Conservation (phyloP, 2,329 filamentous ascomycete species). For the Nannizziopsis barbatae region DNA sequence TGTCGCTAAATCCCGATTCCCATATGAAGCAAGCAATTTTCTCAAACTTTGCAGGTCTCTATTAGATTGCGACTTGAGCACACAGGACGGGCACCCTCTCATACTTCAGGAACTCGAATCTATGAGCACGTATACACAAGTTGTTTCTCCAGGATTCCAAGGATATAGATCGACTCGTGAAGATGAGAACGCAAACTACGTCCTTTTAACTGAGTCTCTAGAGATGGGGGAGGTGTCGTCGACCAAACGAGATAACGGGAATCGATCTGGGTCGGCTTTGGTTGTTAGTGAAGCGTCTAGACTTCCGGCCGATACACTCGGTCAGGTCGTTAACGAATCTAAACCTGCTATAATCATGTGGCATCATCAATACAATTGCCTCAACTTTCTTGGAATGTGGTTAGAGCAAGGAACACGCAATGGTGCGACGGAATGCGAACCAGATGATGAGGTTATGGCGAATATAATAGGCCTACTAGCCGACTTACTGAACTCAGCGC, state of each 20-base stretch:
- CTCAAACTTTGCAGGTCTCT: constrained; percentile 59
- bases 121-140: constrained; percentile 65
- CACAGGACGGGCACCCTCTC: constrained; percentile 39
- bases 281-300: constrained; percentile 29
- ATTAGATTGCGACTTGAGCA: constrained; percentile 37
- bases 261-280: constrained; percentile 16
- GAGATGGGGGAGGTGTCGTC: constrained; percentile 33
- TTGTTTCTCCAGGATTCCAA: constrained; percentile 59
- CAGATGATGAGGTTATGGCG: constrained; percentile 51
- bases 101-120: constrained; percentile 55
- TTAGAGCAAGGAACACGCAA: constrained; percentile 38
- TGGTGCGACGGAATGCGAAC: constrained; percentile 43
- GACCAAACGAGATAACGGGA: not conserved
- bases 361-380: constrained; percentile 61
- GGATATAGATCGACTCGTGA: constrained; percentile 70
- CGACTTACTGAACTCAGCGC: constrained; percentile 49
- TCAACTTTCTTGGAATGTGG: constrained; percentile 67
- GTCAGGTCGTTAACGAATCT: constrained; percentile 62
- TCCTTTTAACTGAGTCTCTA: constrained; percentile 52
- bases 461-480: constrained; percentile 67
- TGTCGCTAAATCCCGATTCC: constrained; percentile 65
- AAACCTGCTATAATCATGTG: constrained; percentile 65
- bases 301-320: constrained; percentile 31
- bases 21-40: constrained; percentile 74
- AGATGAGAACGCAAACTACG: constrained; percentile 72